Evolutionary conservation across 371 early-diverging fungal genomes (phyloP).

Genomic region (Syncephalastrum contaminatum): DNA sequence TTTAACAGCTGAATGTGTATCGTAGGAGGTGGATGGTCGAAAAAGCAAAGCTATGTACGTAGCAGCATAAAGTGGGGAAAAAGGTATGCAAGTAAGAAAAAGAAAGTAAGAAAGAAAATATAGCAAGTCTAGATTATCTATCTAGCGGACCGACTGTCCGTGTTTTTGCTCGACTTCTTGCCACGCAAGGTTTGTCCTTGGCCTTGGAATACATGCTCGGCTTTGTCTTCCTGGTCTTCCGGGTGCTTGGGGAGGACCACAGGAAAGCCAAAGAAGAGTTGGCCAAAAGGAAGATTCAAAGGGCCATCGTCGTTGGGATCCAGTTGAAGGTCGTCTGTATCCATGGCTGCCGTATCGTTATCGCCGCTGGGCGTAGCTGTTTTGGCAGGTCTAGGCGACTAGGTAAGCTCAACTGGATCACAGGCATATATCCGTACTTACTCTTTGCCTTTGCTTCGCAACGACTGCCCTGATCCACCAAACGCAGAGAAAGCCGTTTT

Average conservation of each 20-base stretch:
- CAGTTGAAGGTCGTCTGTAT: conserved; percentile 26
- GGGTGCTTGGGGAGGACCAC: conserved; percentile 45
- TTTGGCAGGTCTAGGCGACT: conserved; percentile 9
- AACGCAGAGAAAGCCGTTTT: conserved; percentile 41
- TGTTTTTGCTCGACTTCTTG: conserved; percentile 20
- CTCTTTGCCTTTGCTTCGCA: conserved; percentile 44
- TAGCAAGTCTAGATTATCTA: too few species aligned
- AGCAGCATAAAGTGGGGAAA: too few species aligned
- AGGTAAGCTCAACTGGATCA: neutral
- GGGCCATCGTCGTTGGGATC: conserved; percentile 70
- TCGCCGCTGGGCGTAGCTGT: conserved; percentile 2
- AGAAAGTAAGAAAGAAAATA: too few species aligned
- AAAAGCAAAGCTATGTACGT: too few species aligned
- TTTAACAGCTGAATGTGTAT: too few species aligned
- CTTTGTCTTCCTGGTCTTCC: conserved; percentile 16
- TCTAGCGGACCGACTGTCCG: too few species aligned
- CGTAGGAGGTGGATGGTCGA: too few species aligned
- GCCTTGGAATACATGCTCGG: conserved; percentile 23
- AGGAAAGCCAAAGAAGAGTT: conserved; percentile 87
- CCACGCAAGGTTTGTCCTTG: conserved; percentile 39
- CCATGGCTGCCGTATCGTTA: conserved; percentile 13
- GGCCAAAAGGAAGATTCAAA: conserved; percentile 84
- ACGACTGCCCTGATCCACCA: conserved; percentile 39
- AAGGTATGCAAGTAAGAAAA: too few species aligned
- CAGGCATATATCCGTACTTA: conserved; percentile 13